These are phyloP conservation scores for Plantago major DNA, from an alignment of 257 asterid genomes.

Conservation along the genomic window DNA sequence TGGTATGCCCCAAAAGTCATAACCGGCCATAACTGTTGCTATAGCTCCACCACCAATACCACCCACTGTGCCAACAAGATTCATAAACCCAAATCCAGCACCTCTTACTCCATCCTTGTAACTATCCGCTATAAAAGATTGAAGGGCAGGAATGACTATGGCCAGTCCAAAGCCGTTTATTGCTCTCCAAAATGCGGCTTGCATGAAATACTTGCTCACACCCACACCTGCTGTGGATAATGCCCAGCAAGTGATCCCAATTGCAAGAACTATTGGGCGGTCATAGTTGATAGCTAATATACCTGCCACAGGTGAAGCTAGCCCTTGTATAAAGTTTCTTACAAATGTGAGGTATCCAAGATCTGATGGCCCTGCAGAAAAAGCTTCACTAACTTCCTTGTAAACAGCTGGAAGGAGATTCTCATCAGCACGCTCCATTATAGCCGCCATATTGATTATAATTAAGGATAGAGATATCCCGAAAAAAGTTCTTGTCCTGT, in stretches of 20 bases:
- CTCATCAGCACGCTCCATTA: slow-evolving; percentile 99
- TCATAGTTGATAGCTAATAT: slow-evolving; percentile 75
- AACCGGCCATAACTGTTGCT: slow-evolving; percentile 96
- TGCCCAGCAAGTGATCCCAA: slow-evolving; percentile 95
- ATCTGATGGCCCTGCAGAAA: slow-evolving; percentile 91
- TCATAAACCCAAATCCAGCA: slow-evolving; percentile 82
- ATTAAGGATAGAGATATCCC: slow-evolving; percentile 82
- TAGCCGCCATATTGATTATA: slow-evolving; percentile 94
- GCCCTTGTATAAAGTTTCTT: slow-evolving; percentile 77
- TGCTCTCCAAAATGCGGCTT: slow-evolving; percentile 90
- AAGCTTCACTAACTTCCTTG: slow-evolving; percentile 98
- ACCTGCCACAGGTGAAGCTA: slow-evolving; percentile 94
- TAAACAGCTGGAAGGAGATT: slow-evolving; percentile 98
- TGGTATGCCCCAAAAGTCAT: slow-evolving; percentile 68
- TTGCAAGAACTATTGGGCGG: slow-evolving; percentile 88
- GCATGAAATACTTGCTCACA: slow-evolving; percentile 70
- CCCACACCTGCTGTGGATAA: slow-evolving; percentile 95
- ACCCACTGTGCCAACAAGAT: slow-evolving; percentile 83
- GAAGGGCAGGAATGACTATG: slow-evolving; percentile 90
- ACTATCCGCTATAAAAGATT: slow-evolving; percentile 96
- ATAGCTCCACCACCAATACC: slow-evolving; percentile 99
- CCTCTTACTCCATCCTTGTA: slow-evolving; percentile 79
- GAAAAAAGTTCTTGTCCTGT: slow-evolving; percentile 57
- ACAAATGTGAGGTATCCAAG: slow-evolving; percentile 90
- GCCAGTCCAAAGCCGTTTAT: slow-evolving; percentile 91